Evolutionary conservation across 2,329 filamentous ascomycete species (phyloP), one percentile per base, ranked within the genome.

Genomic region (Sporothrix inflata): DNA sequence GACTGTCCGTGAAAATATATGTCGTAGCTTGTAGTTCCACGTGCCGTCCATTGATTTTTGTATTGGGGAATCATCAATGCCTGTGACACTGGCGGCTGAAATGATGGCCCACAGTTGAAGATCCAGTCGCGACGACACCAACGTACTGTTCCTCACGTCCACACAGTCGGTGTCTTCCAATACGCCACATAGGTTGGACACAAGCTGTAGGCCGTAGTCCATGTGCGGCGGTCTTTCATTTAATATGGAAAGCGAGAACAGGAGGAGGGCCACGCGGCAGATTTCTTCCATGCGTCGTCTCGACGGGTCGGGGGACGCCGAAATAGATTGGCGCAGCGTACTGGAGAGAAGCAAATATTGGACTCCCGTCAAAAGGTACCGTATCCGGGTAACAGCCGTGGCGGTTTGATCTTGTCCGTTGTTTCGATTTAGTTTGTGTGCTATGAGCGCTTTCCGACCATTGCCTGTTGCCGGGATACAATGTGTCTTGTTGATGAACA

Each of bases 281-380:
- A 42, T 63, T 21, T 63, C 57, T 9, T 63, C 34, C 5, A 14
- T 42, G 3, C 40, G 34, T 7, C n/a, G 53, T 42, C 12, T 38
- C 5, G 11, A 6, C 0, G 9, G n/a, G 8, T 65, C 21, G 9
- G 16, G 53, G 7, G 45, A 24, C 1, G 34, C 5, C 8, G 24
- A 34, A 16, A 72, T 68, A 4, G 14, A 21, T 4, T 65, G 42
- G 5, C 71, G 66, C 16, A 72, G 42, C 4, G 11, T 45, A 9
- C 8, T 6, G 11, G 71, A 72, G 1, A 72, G 42, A 6, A 72
- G 66, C 27, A 47, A 8, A 40, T 72, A 72, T 19, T 72, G 66
- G 16, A 51, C 24, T 7, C 67, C 67, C 5, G 66, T 70, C 9
- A 70, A 34, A 5, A 69, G 40, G 7, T 70, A 47, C 19, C 71